Evolutionary conservation across 345 rosid species (phyloP), one percentile per base, ranked within the genome.

Genomic region (Rubroshorea leprosula): DNA sequence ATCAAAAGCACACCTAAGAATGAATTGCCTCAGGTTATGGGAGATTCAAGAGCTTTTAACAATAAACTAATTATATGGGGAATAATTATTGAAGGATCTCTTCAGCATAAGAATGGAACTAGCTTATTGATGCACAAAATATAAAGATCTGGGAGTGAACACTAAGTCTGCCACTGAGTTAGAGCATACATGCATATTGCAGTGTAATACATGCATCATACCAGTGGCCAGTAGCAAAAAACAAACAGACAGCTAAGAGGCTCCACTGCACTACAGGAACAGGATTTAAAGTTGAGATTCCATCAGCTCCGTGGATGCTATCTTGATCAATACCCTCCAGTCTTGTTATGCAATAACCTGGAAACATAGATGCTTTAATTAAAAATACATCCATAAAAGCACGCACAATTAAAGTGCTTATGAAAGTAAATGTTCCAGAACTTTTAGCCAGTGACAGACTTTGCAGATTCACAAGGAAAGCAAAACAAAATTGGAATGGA

Each of bases 201-300:
- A 38, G 38, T 13, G 18, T 12, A 31, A 48, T 17, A 51, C 46
- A 58, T 41, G 61, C 46, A 67, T 51, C 71, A 78, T 76, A 80
- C 94, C 97, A 93, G 72, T 93, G 99, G 60, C 97, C 99, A 23
- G 94, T 83, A 70, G 86, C 79, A 58, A 84, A 92, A 75, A 93
- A 89, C 61, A 93, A 72, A 74, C 88, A 84, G 12, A 82, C 71
- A 17, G 96, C 86, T 41, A 86, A 81, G 18, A 89, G 91, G 69
- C 71, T 80, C 98, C 98, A 89, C 50, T 92, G 93, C 20, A 72
- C 68, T 58, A 89, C 78, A 27, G 86, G 72, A 21, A 86, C 81
- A 64, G 89, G 84, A 71, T 77, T 70, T 58, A 76, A 63, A 68
- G 49, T 57, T 21, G 61, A 62, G 27, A 41, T 43, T 57, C 57